Evolutionary conservation across 2,329 filamentous ascomycete species (phyloP), one percentile per base, ranked within the genome.

Genomic region (Arthroderma sp.): DNA sequence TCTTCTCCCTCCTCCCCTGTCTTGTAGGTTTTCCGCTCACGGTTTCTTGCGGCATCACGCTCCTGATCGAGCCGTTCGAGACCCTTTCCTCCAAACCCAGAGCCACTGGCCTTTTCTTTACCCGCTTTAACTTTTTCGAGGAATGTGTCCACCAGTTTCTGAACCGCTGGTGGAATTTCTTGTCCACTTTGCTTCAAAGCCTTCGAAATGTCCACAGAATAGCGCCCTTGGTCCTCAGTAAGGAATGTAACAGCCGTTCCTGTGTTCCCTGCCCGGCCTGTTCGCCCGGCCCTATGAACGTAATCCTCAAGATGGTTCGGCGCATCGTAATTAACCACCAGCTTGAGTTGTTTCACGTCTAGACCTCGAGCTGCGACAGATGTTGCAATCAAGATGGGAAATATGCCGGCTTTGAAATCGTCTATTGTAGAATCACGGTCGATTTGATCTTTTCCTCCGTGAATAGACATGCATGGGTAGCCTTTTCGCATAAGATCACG

Each of bases 231-330:
- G 39, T 93, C 85, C 36, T 86, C 82, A 0, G 86, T 93, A 47
- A 98, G 71, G 58, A 96, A 94, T 0, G 91, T 98, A 42, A 98
- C 85, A 0, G 91, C 91, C 34, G 87, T 94, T 51, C 91, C 91
- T 22, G 80, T 94, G 57, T 95, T 94, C 36, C 91, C 91, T 38
- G 91, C 91, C 59, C 91, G 82, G 7, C 91, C 91, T 5, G 91
- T 96, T 55, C 91, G 85, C 40, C 91, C 91, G 45, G 85, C 86
- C 51, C 91, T 82, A 62, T 95, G 91, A 36, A 96, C 89, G 57
- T 96, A 96, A 59, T 96, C 91, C 65, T 98, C 91, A 50, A 94
- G 66, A 66, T 96, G 88, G 56, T 94, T 94, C 1, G 88, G 89
- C 1, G 83, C 85, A 58, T 95, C 88, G 60, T 86, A 95, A 65